Percentiles rank a stretch among this genome's conserved stretches.
phyloP scores from a whole-genome alignment of 371 early-diverging fungal genomes.

The Zychaea mexicana region DNA sequence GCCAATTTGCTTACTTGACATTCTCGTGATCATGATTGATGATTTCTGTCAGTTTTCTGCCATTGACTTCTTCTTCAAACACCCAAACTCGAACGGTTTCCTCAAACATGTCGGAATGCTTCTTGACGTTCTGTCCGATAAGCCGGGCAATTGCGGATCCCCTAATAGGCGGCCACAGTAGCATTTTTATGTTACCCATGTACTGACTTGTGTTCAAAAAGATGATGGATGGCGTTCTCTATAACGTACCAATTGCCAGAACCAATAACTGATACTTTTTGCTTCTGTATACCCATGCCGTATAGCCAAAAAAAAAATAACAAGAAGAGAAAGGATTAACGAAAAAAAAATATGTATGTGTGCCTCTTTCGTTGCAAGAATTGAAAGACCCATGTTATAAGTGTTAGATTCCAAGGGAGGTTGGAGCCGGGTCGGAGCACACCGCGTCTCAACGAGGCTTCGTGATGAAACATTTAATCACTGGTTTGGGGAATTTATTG shows the following conservation, averaged over 20 bases:
- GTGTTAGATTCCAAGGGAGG: too few species aligned
- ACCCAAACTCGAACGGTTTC: conserved; percentile 92
- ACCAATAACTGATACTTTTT: conserved; percentile 86
- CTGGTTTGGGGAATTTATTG: too few species aligned
- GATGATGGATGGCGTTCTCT: too few species aligned
- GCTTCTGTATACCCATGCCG: conserved; percentile 22
- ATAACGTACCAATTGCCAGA: conserved; percentile 95
- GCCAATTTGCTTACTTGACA: conserved; percentile 73
- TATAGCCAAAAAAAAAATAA: neutral
- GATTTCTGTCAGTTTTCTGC: conserved; percentile 85
- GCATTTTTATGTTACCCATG: too few species aligned
- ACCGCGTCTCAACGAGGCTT: too few species aligned
- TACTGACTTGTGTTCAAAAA: too few species aligned
- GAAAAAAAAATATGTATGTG: too few species aligned
- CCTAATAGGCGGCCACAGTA: too few species aligned
- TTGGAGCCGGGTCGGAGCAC: too few species aligned
- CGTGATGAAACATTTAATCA: neutral
- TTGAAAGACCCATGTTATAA: neutral
- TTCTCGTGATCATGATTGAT: conserved; percentile 96
- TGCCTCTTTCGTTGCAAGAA: too few species aligned
- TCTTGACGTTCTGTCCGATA: conserved; percentile 80
- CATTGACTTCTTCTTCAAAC: conserved; percentile 85
- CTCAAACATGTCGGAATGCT: conserved; percentile 68
- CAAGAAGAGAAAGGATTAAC: neutral
- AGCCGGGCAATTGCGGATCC: conserved; percentile 97